Base-by-base conservation (phyloP, 208 protist species). In the Angomonas deanei region DNA sequence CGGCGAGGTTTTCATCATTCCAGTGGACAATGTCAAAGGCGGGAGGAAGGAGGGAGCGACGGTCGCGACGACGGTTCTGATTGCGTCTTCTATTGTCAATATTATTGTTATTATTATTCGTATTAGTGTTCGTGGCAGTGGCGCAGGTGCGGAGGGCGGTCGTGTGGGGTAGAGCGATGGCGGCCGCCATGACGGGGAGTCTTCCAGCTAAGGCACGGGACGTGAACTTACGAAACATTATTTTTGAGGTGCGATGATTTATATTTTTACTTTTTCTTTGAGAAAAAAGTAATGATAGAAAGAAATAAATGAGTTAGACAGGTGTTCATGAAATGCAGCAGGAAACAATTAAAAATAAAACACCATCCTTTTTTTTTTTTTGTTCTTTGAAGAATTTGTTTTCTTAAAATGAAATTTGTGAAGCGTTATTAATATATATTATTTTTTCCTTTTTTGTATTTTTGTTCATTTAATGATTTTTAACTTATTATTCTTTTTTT, bases 11-110 rank as follows among this genome's bases (percentile, higher is more conserved):
- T 11, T 76, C 75, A 47, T 94, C 84, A 60, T 90, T 84, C 88
- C 88, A 94, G 70, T 92, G 88, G 27, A 92, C 83, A 62, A 94
- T 57, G 55, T 94, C 87, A 64, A 94, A 94, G 23, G 87, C 87
- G 5, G 87, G 87, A 11, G 84, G 80, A 26, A 89, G 58, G 19
- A 64, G 30, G 1, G 56, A 30, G 13, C 74, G 83, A 26, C 70
- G 73, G 38, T 33, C 32, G 28, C 72, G 73, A 28, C 72, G 72
- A 24, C 71, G 57, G 24, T 73, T 67, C 8, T 15, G n/a, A 54
- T 8, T 65, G 47, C 1, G 39, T 63, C 47, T 69, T 53, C 27
- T 27, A 57, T 19, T 64, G 15, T 59, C 63, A 55, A 58, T 55
- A 28, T 70, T 71, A 55, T 42, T 68, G 26, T 61, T 70, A 21